phyloP scores from a whole-genome alignment of 176 grass and related monocot genomes.

The Tillandsia fasciculata region DNA sequence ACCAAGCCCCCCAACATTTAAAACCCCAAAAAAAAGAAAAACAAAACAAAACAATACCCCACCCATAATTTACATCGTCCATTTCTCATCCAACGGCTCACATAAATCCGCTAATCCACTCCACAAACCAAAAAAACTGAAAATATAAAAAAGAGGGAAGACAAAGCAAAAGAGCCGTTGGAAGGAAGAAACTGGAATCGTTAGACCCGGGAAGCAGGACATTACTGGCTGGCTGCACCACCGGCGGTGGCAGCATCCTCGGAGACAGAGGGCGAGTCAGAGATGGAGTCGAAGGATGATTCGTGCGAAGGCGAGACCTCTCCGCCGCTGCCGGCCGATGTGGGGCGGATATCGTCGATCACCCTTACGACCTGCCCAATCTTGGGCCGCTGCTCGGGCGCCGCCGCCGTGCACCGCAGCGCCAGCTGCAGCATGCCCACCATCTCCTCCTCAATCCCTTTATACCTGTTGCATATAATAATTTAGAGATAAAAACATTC shows the following conservation, averaged over 20 bases:
- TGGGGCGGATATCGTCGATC: constrained; percentile 69
- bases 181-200: background rate
- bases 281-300: constrained; percentile 42
- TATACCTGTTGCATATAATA: constrained; percentile 18
- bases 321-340: constrained; percentile 12
- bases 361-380: constrained; percentile 69
- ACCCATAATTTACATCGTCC: background rate
- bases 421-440: constrained; percentile 87
- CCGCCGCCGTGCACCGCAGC: constrained; percentile 41
- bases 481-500: no score
- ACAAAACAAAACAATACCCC: background rate
- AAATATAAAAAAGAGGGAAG: background rate
- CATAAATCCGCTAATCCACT: no score
- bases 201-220: background rate
- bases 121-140: background rate
- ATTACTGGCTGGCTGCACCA: constrained; percentile 46
- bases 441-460: constrained; percentile 98
- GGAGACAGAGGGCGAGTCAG: constrained; percentile 68
- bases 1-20: background rate
- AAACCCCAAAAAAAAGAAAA: background rate
- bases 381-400: constrained; percentile 78
- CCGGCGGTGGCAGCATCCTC: constrained; percentile 20
- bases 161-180: background rate
- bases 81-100: background rate
- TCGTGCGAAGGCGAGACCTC: constrained; percentile 53